Evolutionary conservation across 2,329 filamentous ascomycete species (phyloP), one percentile per base, ranked within the genome.

Genomic region (Chaetoscypha palmicola): DNA sequence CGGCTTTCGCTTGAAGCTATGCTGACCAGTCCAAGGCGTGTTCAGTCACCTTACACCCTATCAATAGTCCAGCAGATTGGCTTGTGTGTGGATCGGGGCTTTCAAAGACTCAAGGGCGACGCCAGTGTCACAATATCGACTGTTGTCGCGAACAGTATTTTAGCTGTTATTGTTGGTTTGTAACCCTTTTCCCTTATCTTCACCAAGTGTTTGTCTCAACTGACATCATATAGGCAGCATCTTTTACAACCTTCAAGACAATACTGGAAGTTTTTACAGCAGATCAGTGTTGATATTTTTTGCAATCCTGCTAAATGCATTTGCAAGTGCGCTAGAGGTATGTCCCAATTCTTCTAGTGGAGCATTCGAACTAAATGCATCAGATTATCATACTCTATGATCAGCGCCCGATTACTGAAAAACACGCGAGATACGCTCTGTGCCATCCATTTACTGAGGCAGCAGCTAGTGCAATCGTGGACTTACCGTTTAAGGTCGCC

Each of bases 401-500:
- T 3, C 67, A 70, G 46, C 60, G 70, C 2, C 67, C 68, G 1
- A 70, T 73, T 34, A 64, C 72, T 8, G 67, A 95, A 61, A 95
- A 95, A 63, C 90, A 96, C 56, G 68, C 74, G 45, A 79, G 84
- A 46, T 95, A 94, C 62, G 88, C 88, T 12, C 72, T 95, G n/a
- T 94, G 95, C 56, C 90, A 94, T 57, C 88, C 90, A 0, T 89
- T 83, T 7, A 84, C 88, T 7, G 89, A 95, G 71, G 86, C 89
- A 10, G 73, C 90, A 35, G 79, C 89, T 0, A 92, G 86, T 9
- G 91, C 94, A 81, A 66, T 95, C 23, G 83, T 79, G 50, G 89
- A 95, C 55, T 67, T 94, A 66, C 89, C 89, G 0, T 88, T 88
- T 64, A 94, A 91, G 65, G 64, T 94, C 5, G 21, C 65, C 19